phyloP scores from a whole-genome alignment of 2,329 filamentous ascomycete species.

The Fusarium sp. region DNA sequence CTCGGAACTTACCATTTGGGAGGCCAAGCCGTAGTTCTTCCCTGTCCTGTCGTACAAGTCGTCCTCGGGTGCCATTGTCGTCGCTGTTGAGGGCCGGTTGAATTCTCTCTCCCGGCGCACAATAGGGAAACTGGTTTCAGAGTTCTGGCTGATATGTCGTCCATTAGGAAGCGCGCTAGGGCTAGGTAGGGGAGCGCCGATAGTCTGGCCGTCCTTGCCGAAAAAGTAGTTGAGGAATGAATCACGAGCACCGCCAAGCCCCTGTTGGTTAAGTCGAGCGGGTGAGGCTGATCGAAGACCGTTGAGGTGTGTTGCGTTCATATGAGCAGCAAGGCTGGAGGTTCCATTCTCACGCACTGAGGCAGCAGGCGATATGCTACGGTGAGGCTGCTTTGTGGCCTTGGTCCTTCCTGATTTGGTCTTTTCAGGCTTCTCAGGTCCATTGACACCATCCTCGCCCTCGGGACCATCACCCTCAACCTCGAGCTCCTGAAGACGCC shows the following conservation, averaged over 20 bases:
- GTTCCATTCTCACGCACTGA: constrained; percentile 73
- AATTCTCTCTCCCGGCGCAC: constrained; percentile 76
- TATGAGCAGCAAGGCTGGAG: constrained; percentile 68
- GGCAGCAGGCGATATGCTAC: constrained; percentile 84
- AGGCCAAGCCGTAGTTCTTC: constrained; percentile 56
- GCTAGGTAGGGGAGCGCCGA: constrained; percentile 52
- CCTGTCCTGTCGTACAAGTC: constrained; percentile 56
- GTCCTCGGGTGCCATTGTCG: constrained; percentile 53
- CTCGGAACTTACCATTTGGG: constrained; percentile 67
- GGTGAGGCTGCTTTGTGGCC: constrained; percentile 57
- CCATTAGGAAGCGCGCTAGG: constrained; percentile 42
- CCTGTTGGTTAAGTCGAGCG: constrained; percentile 66
- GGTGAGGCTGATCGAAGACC: constrained; percentile 58
- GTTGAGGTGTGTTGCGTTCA: constrained; percentile 61
- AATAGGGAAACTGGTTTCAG: constrained; percentile 84
- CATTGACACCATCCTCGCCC: constrained; percentile 62
- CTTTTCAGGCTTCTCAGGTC: constrained; percentile 63
- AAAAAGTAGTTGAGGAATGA: constrained; percentile 99
- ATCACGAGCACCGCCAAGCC: constrained; percentile 76
- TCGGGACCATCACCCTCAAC: constrained; percentile 79
- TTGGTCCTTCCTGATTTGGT: constrained; percentile 52
- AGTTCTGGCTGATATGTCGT: constrained; percentile 81
- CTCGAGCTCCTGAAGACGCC: constrained; percentile 84
- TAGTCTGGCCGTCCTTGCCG: constrained; percentile 82
- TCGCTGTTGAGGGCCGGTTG: constrained; percentile 59